phyloP scores from a whole-genome alignment of 331 rosid species.

The Quercus lobata region DNA sequence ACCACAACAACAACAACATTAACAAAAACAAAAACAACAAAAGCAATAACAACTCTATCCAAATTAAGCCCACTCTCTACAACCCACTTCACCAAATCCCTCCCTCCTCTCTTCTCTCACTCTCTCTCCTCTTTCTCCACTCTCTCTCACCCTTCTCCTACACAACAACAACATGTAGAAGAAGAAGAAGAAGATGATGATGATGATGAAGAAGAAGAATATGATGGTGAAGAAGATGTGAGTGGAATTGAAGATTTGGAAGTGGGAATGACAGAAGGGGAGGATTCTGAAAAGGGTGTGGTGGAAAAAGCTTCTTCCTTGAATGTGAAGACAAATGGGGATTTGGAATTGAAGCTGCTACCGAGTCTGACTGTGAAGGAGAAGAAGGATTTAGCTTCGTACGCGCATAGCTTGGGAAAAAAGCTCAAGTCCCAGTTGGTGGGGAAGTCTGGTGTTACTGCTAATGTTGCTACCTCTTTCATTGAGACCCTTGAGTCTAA shows the following conservation, averaged over 20 bases:
- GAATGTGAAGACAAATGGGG: slow-evolving; percentile 40
- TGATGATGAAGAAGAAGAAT: slow-evolving; percentile 6
- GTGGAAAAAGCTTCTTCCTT: slow-evolving; percentile 16
- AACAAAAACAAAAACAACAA: slow-evolving; percentile 2
- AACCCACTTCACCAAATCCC: slow-evolving; percentile 4
- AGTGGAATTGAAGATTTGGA: slow-evolving; percentile 21
- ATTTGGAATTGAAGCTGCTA: slow-evolving; percentile 29
- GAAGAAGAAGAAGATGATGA: background rate
- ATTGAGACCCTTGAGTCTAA: slow-evolving; percentile 82
- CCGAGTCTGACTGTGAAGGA: slow-evolving; percentile 72
- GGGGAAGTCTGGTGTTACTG: slow-evolving; percentile 83
- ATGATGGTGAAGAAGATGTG: slow-evolving; percentile 29
- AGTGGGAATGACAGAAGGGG: slow-evolving; percentile 7
- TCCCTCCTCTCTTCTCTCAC: slow-evolving; percentile 11
- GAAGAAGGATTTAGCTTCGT: slow-evolving; percentile 81
- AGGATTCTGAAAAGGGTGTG: slow-evolving; percentile 9
- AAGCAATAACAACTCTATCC: slow-evolving; percentile 5
- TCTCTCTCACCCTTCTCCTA: slow-evolving; percentile 14
- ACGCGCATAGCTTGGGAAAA: slow-evolving; percentile 84
- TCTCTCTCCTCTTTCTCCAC: background rate
- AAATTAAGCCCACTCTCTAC: slow-evolving; percentile 9
- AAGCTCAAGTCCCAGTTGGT: slow-evolving; percentile 84
- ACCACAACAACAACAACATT: slow-evolving; percentile 8
- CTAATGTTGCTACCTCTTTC: slow-evolving; percentile 67
- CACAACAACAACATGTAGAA: background rate